Base-by-base conservation (phyloP, 805 yeast genomes). In the Groenewaldozyma tartarivorans region DNA sequence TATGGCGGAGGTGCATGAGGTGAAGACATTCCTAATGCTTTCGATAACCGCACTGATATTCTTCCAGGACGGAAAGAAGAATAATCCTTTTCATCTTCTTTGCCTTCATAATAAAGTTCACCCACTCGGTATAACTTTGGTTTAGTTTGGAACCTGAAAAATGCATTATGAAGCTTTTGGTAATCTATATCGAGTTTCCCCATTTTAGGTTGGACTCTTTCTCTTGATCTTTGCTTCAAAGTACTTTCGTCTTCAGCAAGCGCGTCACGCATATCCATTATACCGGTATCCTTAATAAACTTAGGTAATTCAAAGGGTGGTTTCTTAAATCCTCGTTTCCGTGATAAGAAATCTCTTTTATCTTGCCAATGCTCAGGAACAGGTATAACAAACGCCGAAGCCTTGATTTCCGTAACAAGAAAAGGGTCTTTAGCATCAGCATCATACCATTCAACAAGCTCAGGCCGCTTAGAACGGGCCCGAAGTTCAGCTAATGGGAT, bases 281-380 rank as follows among this genome's bases (percentile, higher is more conserved):
- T 87, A 1, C 95, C 95, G 0, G 96, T 88, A 39, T 77, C 84
- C 31, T 65, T 68, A 31, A 92, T 85, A 50, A 75, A 82, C 33
- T 75, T 68, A 0, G 97, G 97, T 17, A 90, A 65, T 53, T 75
- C 75, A 55, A 83, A 90, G 0, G 86, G 85, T 6, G 71, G 69
- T 50, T 77, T 77, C 41, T 78, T 87, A 18, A 76, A 47, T 1
- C 88, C 81, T 39, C 81, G 68, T 46, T 77, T 72, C 1, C 78
- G 68, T 1, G 86, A 64, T 3, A 87, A 61, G 50, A 79, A 87
- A 30, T 83, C 95, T 39, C 81, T 65, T 53, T 85, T 86, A 13
- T 71, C 62, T 40, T 75, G 75, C 98, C 98, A 90, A 58, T 87
- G 92, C 0, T 62, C 54, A 0, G 97, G 97, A 1, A 90, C 85